phyloP scores from a whole-genome alignment of 1,284 basidiomycete species.

The Leccinum colubrinum region DNA sequence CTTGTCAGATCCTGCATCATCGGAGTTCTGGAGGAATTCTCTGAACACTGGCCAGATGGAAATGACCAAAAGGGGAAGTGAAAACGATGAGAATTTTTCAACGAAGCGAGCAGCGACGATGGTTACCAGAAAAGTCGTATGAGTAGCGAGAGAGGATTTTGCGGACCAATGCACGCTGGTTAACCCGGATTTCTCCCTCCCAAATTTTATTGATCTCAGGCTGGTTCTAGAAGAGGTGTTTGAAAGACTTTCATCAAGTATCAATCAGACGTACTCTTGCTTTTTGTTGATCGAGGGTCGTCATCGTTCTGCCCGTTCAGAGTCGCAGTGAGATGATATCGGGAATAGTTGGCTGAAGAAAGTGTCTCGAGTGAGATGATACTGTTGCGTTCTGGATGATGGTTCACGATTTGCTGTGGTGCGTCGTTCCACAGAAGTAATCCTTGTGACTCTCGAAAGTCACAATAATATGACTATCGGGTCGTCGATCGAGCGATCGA shows the following conservation, averaged over 20 bases:
- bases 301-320: neutral
- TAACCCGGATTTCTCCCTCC: conserved; percentile 87
- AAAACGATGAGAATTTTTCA: neutral
- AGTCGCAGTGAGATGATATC: neutral
- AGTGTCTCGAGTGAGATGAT: too few relatives aligned
- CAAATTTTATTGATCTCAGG: neutral
- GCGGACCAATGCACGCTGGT: conserved; percentile 90
- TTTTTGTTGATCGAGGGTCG: neutral
- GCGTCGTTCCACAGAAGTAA: too few relatives aligned
- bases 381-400: too few relatives aligned
- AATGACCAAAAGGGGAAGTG: neutral
- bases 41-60: conserved; percentile 62
- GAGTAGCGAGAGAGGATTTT: conserved; percentile 86
- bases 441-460: too few relatives aligned
- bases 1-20: conserved; percentile 81
- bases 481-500: too few relatives aligned
- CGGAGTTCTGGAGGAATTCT: conserved; percentile 91
- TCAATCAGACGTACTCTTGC: neutral
- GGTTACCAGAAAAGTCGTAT: conserved; percentile 73
- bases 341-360: neutral
- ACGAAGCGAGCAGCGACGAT: neutral
- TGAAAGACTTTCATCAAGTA: too few relatives aligned
- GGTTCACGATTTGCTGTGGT: too few relatives aligned
- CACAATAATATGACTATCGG: too few relatives aligned
- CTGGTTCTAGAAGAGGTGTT: conserved; percentile 21